Evolutionary conservation across 2,329 filamentous ascomycete genomes (phyloP), one percentile per base, ranked within the genome.

Genomic region (Penicillium aurantiogriseum): DNA sequence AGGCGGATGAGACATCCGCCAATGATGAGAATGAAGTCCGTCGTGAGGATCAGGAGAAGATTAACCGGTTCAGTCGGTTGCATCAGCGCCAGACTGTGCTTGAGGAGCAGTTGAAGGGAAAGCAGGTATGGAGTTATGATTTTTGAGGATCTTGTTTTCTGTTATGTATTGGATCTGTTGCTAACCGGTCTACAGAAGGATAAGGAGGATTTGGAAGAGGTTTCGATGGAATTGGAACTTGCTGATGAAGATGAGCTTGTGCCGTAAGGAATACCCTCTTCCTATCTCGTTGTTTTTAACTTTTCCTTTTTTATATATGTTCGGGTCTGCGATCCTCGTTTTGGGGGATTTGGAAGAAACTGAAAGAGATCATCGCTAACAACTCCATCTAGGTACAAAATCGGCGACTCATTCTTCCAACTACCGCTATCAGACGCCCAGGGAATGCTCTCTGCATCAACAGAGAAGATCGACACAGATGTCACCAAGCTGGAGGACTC

Each of bases 31-130:
- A 92, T 68, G 90, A 97, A 76, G 94, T 99, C 58, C 90, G 94
- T 59, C 89, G 92, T 70, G 92, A 97, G 75, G 94, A 99, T 74
- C 94, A 99, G 77, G 92, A 97, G 79, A 96, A 94, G 79, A 99
- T 99, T 85, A 99, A 99, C 79, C 88, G 87, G 64, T 99, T 99
- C 82, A 97, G 92, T 76, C 88, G 92, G 44, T 81, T 99, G 62
- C 94, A 99, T 75, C 91, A 95, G 73, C 88, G 90, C 51, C 90
- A 96, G 74, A 82, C 89, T 35, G 76, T 82, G 3, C 75, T 97
- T 4, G 88, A 95, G 71, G 92, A 95, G 47, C 87, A 94, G 67
- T 78, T 97, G 63, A 88, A 89, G 71, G 74, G 77, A 6, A 97
- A 96, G 74, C 86, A 86, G 74, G 93, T 74, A 67, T 54, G 52